These are phyloP conservation scores for Kregervanrija delftensis DNA, from an alignment of 805 yeast species.

Conservation along the genomic window DNA sequence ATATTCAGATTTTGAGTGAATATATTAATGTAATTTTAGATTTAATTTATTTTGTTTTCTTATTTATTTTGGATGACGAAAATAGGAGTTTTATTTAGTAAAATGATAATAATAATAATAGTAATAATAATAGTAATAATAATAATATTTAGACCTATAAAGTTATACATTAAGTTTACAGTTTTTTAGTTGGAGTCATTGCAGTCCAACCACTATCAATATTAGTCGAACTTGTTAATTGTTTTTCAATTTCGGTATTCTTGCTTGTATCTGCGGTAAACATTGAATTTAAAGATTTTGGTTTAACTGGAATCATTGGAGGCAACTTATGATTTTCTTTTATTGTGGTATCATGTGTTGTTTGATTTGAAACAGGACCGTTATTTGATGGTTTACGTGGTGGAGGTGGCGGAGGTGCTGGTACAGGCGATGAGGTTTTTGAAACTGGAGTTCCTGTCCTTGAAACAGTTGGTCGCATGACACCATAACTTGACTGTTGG, in stretches of 20 bases:
- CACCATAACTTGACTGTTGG: conserved; percentile 10
- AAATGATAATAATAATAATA: background rate
- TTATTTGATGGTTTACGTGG: conserved; percentile 17
- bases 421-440: conserved; percentile 18
- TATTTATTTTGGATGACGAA: too few relatives aligned
- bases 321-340: conserved; percentile 15
- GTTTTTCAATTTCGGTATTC: background rate
- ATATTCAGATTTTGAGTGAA: conserved; percentile 1
- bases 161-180: conserved; percentile 5
- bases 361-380: background rate
- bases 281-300: conserved; percentile 18
- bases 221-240: background rate
- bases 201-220: conserved; percentile 18
- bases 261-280: background rate
- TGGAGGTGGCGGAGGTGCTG: conserved; percentile 25
- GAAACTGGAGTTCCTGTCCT: conserved; percentile 25
- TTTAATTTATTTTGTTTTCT: too few relatives aligned
- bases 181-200: conserved; percentile 26
- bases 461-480: conserved; percentile 27
- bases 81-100: background rate
- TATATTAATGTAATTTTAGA: too few relatives aligned
- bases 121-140: too few relatives aligned
- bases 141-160: background rate
- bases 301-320: conserved; percentile 28
- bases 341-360: background rate